These are phyloP conservation scores for Cordyceps militaris DNA, from an alignment of 2,329 filamentous ascomycete species.

Conservation along the genomic window DNA sequence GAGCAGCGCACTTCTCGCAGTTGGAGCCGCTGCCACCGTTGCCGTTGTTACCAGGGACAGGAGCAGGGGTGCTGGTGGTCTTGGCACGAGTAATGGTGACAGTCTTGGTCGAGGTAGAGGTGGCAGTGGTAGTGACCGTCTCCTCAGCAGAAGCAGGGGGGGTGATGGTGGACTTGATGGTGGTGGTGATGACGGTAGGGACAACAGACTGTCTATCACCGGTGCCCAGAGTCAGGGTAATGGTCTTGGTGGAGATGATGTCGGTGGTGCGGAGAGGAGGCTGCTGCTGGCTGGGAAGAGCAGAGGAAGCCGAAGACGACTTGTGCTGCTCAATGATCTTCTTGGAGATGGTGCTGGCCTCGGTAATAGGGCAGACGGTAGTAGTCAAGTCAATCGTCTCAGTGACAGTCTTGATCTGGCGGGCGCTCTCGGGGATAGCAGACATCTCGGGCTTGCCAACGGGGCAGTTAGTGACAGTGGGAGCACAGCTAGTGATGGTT, in stretches of 20 bases:
- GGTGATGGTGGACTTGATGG: constrained; percentile 28
- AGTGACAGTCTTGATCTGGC: constrained; percentile 29
- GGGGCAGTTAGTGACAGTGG: constrained; percentile 52
- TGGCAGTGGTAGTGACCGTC: neutral
- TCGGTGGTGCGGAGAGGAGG: constrained; percentile 18
- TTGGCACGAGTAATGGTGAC: constrained; percentile 27
- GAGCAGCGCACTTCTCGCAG: neutral
- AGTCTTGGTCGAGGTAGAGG: constrained; percentile 17
- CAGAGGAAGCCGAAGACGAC: neutral
- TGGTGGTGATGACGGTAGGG: constrained; percentile 38
- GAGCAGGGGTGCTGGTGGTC: constrained; percentile 12
- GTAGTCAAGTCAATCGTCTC: constrained; percentile 33
- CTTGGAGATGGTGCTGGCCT: constrained; percentile 34
- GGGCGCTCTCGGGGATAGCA: constrained; percentile 29
- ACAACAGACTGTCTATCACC: constrained; percentile 23
- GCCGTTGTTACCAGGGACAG: constrained; percentile 8
- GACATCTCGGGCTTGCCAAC: constrained; percentile 27
- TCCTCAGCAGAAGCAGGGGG: constrained; percentile 19
- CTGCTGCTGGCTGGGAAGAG: constrained; percentile 26
- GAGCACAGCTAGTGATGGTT: constrained; percentile 52
- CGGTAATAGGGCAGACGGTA: constrained; percentile 39
- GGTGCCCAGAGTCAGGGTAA: constrained; percentile 29
- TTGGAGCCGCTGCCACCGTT: neutral
- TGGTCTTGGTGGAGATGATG: constrained; percentile 26
- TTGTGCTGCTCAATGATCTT: constrained; percentile 30